These are phyloP conservation scores for Penicillium turbatum DNA, from an alignment of 495 filamentous ascomycete genomes.

Conservation along the genomic window DNA sequence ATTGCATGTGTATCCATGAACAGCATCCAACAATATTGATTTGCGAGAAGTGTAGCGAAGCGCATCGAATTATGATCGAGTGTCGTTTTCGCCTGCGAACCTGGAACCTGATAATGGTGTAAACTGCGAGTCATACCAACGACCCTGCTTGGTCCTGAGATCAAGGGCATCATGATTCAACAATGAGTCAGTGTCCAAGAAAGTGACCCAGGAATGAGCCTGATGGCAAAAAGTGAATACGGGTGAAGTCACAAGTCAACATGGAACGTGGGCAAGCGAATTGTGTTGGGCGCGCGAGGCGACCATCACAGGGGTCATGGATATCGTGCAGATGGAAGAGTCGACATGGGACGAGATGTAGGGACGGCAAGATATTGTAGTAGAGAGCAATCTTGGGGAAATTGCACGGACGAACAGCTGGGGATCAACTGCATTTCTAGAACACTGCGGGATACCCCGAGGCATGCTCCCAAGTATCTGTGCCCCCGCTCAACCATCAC, in stretches of 20 bases:
- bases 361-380: no score
- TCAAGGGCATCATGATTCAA: not conserved
- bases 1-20: not conserved
- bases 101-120: no score
- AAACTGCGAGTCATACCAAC: no score
- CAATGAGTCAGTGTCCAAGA: not conserved
- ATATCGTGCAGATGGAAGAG: no score
- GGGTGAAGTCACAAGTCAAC: not conserved
- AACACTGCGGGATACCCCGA: not conserved
- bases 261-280: no score
- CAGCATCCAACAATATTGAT: no score
- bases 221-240: not conserved
- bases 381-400: no score
- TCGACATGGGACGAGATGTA: no score
- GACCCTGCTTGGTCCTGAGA: no score
- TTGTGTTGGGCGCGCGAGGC: no score
- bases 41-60: not conserved
- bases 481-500: not conserved
- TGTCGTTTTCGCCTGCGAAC: no score
- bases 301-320: no score
- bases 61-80: not conserved
- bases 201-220: not conserved
- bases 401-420: not conserved
- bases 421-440: not conserved
- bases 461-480: not conserved